A percentile compares a stretch with the other conserved stretches of the same genome.
Evolutionary conservation across 768 basidiomycete species (phyloP).

Genomic region (Cystobasidium onofrii): DNA sequence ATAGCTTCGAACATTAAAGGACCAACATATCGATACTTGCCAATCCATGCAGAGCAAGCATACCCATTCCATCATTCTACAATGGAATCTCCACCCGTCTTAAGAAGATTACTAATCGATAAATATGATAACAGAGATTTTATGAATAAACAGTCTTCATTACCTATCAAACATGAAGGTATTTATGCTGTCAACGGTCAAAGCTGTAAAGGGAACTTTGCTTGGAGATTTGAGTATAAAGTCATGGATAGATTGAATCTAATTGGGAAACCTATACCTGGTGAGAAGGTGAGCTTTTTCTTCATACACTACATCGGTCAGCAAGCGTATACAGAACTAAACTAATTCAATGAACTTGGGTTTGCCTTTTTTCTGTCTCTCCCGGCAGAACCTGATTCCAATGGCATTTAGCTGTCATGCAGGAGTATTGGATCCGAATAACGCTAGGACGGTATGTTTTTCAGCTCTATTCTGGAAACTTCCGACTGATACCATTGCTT

Average conservation of each 20-base stretch:
- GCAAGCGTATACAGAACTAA: no score
- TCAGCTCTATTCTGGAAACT: no score
- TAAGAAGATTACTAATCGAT: not conserved
- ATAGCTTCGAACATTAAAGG: no score
- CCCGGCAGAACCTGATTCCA: conserved; percentile 7
- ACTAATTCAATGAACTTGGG: no score
- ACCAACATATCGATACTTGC: not conserved
- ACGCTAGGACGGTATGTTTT: conserved; percentile 5
- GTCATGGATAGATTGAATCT: conserved; percentile 15
- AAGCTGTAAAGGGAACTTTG: not conserved
- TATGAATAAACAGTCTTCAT: not conserved
- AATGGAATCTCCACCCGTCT: conserved; percentile 1
- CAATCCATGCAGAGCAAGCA: not conserved
- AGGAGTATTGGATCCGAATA: not conserved
- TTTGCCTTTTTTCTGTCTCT: no score
- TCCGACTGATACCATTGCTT: no score
- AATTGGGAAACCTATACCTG: conserved; percentile 21
- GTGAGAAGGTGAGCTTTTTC: conserved; percentile 12
- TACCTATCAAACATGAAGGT: conserved; percentile 27
- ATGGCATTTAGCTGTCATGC: conserved; percentile 1
- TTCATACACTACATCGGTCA: no score
- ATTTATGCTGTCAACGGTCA: conserved; percentile 5
- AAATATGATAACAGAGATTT: conserved; percentile 2
- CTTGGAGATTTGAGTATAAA: conserved; percentile 9
- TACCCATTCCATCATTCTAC: conserved; percentile 21